Evolutionary conservation across 768 basidiomycete species (phyloP), one percentile per base, ranked within the genome.

Genomic region (Lyophyllum shimeji): DNA sequence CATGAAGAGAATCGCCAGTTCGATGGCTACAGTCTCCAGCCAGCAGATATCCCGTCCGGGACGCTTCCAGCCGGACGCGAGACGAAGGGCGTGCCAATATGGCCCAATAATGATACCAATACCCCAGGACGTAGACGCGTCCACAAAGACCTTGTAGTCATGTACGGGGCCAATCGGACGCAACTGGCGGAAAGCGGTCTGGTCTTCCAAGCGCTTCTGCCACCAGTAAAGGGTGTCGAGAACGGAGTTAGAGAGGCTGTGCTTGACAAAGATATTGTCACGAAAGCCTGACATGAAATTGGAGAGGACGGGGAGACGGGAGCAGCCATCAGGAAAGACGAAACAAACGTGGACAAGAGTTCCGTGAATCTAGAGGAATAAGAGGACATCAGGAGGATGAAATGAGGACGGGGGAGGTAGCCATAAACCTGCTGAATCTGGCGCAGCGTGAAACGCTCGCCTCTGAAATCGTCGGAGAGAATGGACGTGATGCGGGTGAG

Each of bases 331-430:
- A 0, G 55, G 52, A 47, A 67, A 64, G 0, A 74, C 61, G 50
- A 74, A 72, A 0, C 67, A 48, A 25, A 69, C 53, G 47, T 76
- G 70, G 13, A 65, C 67, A 0, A 76, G 60, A 1, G 70, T 67
- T 17, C 74, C 69, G 39, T 67, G 65, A 17, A 63, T 64, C 34
- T 67, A n/a, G n/a, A n/a, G n/a, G n/a, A n/a, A n/a, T n/a, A n/a
- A n/a, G n/a, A n/a, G n/a, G n/a, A n/a, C n/a, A n/a, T n/a, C n/a
- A n/a, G n/a, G 52, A 1, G 15, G 15, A 13, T 37, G 34, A 13
- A 37, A 37, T 37, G 15, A 13, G 15, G 34, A 37, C 15, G n/a
- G n/a, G n/a, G n/a, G 4, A 13, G 15, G 12, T 11, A 37, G 34
- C 15, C 15, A 12, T 37, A 65, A 17, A 75, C 59, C 7, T 63